A percentile compares a stretch with the other conserved stretches of the same genome.
Evolutionary conservation across 345 rosid genomes (phyloP).

Genomic region (Erucastrum elatum): DNA sequence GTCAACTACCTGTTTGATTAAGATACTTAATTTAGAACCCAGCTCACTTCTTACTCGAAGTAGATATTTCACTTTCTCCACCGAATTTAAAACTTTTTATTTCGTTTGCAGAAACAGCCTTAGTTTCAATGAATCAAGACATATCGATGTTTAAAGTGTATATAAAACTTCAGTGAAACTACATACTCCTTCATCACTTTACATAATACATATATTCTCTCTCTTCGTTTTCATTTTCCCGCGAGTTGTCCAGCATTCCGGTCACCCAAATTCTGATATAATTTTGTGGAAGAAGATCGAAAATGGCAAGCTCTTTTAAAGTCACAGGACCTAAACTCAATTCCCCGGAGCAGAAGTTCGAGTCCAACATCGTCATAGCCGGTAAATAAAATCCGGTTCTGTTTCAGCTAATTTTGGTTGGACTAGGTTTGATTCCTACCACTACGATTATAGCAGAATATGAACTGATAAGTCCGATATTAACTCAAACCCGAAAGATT

Average conservation of each 20-base stretch:
- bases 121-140: neutral
- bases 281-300: neutral
- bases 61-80: neutral
- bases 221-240: neutral
- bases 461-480: neutral
- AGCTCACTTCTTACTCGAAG: neutral
- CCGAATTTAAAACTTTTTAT: neutral
- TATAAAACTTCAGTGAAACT: neutral
- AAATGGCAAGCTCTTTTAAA: slow-evolving; percentile 22
- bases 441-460: neutral
- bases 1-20: neutral
- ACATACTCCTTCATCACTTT: neutral
- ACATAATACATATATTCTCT: neutral
- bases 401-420: neutral
- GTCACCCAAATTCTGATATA: neutral
- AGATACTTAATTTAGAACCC: neutral
- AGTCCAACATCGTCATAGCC: slow-evolving; percentile 29
- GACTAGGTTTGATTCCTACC: neutral
- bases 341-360: slow-evolving; percentile 8
- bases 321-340: slow-evolving; percentile 6
- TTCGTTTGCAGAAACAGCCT: neutral
- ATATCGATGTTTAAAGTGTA: neutral
- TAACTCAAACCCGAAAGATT: neutral
- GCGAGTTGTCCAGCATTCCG: neutral
- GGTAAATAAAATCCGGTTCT: slow-evolving; percentile 18